phyloP scores from a whole-genome alignment of 352 stramenopile genomes.

The Phytophthora fragariaefolia region DNA sequence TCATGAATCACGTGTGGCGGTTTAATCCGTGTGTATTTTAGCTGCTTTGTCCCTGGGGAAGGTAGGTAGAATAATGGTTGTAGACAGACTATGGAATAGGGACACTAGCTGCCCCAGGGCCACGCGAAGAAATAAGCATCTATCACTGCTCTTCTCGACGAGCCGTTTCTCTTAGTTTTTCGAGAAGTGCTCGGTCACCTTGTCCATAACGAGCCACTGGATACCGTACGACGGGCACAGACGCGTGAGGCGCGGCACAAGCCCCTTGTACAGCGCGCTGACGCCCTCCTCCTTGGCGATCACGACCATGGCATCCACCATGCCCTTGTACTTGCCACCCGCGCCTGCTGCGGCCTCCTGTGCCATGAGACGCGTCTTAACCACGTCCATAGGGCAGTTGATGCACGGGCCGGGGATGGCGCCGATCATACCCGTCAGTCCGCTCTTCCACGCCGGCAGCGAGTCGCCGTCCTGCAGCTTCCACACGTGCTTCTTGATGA shows the following conservation, averaged over 20 bases:
- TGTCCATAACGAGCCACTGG: slow-evolving; percentile 89
- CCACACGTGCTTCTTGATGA: slow-evolving; percentile 91
- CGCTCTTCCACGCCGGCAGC: slow-evolving; percentile 94
- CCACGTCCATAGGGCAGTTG: slow-evolving; percentile 95
- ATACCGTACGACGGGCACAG: slow-evolving; percentile 88
- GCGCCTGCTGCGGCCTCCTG: slow-evolving; percentile 88
- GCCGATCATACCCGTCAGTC: slow-evolving; percentile 93
- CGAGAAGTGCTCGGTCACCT: slow-evolving; percentile 79
- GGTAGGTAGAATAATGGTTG: slow-evolving; percentile 29
- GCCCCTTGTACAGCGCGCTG: slow-evolving; percentile 96
- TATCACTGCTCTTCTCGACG: slow-evolving; percentile 23
- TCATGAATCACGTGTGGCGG: neutral
- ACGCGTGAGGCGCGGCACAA: slow-evolving; percentile 95
- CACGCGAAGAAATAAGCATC: slow-evolving; percentile 27
- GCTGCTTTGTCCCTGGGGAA: slow-evolving; percentile 14
- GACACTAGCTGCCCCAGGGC: slow-evolving; percentile 10
- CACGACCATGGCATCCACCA: slow-evolving; percentile 89
- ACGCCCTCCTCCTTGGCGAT: slow-evolving; percentile 97
- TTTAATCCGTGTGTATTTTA: slow-evolving; percentile 21
- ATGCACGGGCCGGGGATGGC: slow-evolving; percentile 88
- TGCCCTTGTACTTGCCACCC: slow-evolving; percentile 95
- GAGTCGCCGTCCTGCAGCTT: slow-evolving; percentile 85
- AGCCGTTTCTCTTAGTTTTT: slow-evolving; percentile 41
- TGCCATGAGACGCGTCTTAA: slow-evolving; percentile 96
- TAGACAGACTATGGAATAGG: slow-evolving; percentile 21